phyloP scores from a whole-genome alignment of 1,284 basidiomycete species.

The Jaminaea rosea region DNA sequence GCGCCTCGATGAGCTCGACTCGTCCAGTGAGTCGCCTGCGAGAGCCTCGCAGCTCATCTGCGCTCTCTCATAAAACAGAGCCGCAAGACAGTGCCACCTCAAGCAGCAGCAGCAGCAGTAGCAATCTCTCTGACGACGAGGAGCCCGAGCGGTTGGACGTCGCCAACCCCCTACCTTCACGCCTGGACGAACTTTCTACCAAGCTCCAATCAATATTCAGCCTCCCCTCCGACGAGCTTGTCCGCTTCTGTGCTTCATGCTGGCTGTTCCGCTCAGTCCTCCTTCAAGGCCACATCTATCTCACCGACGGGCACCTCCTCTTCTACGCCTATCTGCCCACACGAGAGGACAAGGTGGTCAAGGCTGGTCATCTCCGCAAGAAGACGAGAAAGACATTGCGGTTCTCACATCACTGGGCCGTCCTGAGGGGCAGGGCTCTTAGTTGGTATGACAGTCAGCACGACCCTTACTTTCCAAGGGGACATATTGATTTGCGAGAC shows the following conservation, averaged over 20 bases:
- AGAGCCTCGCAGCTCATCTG: not conserved
- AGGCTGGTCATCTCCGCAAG: slow-evolving; percentile 21
- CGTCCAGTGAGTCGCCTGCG: not conserved
- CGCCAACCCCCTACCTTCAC: not conserved
- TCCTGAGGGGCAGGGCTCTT: slow-evolving; percentile 23
- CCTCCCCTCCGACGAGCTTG: slow-evolving; percentile 16
- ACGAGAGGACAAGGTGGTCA: slow-evolving; percentile 19
- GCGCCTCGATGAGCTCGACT: slow-evolving; percentile 5
- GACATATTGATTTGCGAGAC: slow-evolving; percentile 85
- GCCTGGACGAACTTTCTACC: slow-evolving; percentile 9
- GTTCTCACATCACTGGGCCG: slow-evolving; percentile 34
- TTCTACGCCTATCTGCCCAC: slow-evolving; percentile 81
- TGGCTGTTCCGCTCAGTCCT: slow-evolving; percentile 51
- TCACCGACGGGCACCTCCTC: slow-evolving; percentile 82
- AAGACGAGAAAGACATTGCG: slow-evolving; percentile 27
- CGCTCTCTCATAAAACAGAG: not conserved
- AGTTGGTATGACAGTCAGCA: slow-evolving; percentile 48
- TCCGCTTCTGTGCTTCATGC: slow-evolving; percentile 21
- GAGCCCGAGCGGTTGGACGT: not conserved
- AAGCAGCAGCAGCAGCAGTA: not conserved
- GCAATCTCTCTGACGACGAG: slow-evolving; percentile 1
- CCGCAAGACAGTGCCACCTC: not conserved
- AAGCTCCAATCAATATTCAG: slow-evolving; percentile 22
- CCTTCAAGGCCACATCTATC: slow-evolving; percentile 90
- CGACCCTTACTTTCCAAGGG: slow-evolving; percentile 94